Base-by-base conservation (phyloP, 768 basidiomycete genomes). In the Butyriboletus loyo region DNA sequence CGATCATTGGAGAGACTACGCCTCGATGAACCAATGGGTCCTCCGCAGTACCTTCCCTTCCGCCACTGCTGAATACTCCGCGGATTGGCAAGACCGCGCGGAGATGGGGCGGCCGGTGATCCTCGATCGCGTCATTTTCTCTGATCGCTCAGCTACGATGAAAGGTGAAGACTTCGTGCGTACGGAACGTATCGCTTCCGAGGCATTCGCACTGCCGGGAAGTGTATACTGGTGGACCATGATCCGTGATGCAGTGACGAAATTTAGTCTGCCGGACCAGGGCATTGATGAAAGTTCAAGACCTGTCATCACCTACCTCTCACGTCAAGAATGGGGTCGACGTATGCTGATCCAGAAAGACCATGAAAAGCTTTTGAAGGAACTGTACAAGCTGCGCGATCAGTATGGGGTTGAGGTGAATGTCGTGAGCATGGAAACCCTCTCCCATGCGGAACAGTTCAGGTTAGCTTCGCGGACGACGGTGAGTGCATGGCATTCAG, bases 291-390 rank as follows among this genome's bases (percentile, higher is more conserved):
- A 70, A n/a, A 77, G 75, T 11, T 81, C 77, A 36, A 82, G 62
- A 43, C 87, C 87, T 0, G 94, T 98, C 24, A 92, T 98, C 71
- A 96, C 94, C 11, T 98, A 98, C 62, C 80, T 97, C 54, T 91
- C 87, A 9, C 79, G 94, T 5, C 94, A 98, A 65, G 82, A 77
- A 3, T 98, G 93, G 94, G 87, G 84, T 15, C 74, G 93, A 39
- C 78, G 94, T 98, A 98, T 86, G 85, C 68, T 98, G 51, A 80
- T 81, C 31, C 78, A 76, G 28, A 80, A 80, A 52, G 80, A 93
- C 63, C 92, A 98, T 66, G 86, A 92, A 5, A 78, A 72, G 46
- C 80, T 98, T 10, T 92, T 97, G 1, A 59, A 73, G 52, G 90
- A 87, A 66, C 70, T 98, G 21, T 74, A 84, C 60, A 81, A 80